Evolutionary conservation across 352 stramenopile species (phyloP), one percentile per base, ranked within the genome.

Genomic region (Hyaloperonospora brassicae): DNA sequence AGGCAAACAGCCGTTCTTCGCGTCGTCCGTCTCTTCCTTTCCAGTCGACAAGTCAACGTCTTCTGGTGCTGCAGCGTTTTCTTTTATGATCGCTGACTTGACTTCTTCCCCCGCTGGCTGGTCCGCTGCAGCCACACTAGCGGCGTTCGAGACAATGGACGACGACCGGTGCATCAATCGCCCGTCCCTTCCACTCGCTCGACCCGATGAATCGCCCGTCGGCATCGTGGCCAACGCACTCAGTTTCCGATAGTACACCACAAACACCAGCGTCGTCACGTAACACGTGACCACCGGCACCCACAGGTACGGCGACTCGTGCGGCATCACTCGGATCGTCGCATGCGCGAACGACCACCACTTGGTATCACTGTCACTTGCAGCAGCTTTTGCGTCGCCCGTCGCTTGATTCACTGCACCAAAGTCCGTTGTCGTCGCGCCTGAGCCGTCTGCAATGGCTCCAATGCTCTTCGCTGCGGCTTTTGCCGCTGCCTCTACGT

Each of bases 331-430:
- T 34, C 79, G 72, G 60, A 93, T 91, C 31, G 80, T 91, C n/a
- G 79, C 66, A 60, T 88, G 78, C 14, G 67, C 70, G 52, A 89
- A 90, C 11, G 73, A 87, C 80, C 80, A 89, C 79, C 79, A 89
- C 52, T 71, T 66, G 27, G 70, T 70, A 45, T 76, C 70, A 2
- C 66, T 59, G 10, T 24, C 55, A 44, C 40, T 39, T n/a, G 39
- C 21, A 21, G 50, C 47, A 47, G 23, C 51, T 24, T n/a, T 22
- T 2, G 52, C 39, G 22, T 21, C 55, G 8, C 4, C 8, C 27
- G 27, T 34, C 27, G 4, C 27, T 34, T 4, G 27, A 34, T 54
- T 50, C 43, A 62, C 34, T 10, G 31, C 34, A 5, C 57, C 57
- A 8, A 69, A n/a, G 24, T 62, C 27, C 51, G 41, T 21, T 2